Base-by-base conservation (phyloP, 2,329 filamentous ascomycete genomes). In the Colletotrichum eleusines region DNA sequence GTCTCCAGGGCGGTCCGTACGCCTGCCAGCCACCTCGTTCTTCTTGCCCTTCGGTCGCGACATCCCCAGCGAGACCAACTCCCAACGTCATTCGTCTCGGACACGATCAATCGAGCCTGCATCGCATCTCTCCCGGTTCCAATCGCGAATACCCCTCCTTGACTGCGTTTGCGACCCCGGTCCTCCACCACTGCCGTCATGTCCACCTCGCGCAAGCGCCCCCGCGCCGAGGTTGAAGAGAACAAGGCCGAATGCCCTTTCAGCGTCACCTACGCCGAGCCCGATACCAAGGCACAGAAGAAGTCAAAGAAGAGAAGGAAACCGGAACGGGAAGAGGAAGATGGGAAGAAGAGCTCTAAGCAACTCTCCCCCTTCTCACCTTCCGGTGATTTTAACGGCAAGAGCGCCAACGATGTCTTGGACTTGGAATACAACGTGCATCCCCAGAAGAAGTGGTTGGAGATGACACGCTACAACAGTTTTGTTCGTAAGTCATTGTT, bases 381-480 rank as follows among this genome's bases (percentile, higher is more conserved):
- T 14, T 80, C 80, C 44, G 87, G 87, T 76, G 85, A 83, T 74
- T 89, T 89, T 79, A 87, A 85, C 75, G 69, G 69, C 18, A 71
- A 71, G 59, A 71, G 69, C 59, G 84, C 83, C 0, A 80, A 84
- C 75, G 84, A 86, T 72, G 86, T 82, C 35, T 83, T 89, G 85
- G 86, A 88, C 72, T 78, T 88, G 14, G 82, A 86, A 75, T 89
- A 88, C 73, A 81, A 83, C 31, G 84, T 89, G 40, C 83, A 85
- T 63, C 87, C 87, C 5, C 80, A 82, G 33, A 84, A 85, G 77
- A 81, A 82, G 74, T 89, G 87, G 87, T 80, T 83, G 33, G 85
- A 87, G 61, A 89, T 89, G 87, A 89, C 87, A 69, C 81, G 86
- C 63, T 89, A 89, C 76, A 89, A 89, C 72, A 89, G 87, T 77